Conservation (phyloP, 78 protist genomes). For the Capsaspora owczarzaki region DNA sequence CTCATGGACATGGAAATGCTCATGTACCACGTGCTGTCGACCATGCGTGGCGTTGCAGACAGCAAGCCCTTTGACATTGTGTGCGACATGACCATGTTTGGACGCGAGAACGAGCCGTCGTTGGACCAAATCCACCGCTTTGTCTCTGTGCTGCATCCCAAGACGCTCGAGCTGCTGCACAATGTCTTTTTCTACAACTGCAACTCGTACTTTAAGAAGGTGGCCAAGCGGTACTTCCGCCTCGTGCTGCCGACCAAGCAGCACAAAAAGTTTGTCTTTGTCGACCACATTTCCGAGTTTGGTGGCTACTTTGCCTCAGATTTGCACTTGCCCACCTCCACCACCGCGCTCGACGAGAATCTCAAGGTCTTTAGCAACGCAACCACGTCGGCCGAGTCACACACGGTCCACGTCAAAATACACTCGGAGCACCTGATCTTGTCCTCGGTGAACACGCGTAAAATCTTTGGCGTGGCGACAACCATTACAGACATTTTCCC, state of each 20-base stretch:
- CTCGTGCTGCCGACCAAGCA: constrained; percentile 7
- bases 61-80: neutral
- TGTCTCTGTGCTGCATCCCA: neutral
- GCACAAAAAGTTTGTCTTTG: constrained; percentile 22
- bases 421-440: too few species aligned
- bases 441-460: too few species aligned
- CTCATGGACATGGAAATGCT: neutral
- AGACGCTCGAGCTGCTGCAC: neutral
- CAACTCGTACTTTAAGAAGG: neutral
- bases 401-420: too few species aligned
- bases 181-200: neutral
- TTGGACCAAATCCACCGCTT: neutral
- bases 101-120: neutral
- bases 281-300: constrained; percentile 3
- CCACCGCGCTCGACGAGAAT: constrained; percentile 24
- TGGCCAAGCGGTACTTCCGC: constrained; percentile 23
- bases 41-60: too few species aligned
- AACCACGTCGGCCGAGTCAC: too few species aligned
- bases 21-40: neutral
- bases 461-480: too few species aligned
- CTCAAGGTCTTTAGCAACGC: constrained; percentile 10
- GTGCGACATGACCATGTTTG: neutral
- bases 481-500: too few species aligned
- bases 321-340: constrained; percentile 18
- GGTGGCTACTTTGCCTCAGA: constrained; percentile 13